phyloP scores from a whole-genome alignment of 1,139 yeast species.

The Candida sanyaensis region DNA sequence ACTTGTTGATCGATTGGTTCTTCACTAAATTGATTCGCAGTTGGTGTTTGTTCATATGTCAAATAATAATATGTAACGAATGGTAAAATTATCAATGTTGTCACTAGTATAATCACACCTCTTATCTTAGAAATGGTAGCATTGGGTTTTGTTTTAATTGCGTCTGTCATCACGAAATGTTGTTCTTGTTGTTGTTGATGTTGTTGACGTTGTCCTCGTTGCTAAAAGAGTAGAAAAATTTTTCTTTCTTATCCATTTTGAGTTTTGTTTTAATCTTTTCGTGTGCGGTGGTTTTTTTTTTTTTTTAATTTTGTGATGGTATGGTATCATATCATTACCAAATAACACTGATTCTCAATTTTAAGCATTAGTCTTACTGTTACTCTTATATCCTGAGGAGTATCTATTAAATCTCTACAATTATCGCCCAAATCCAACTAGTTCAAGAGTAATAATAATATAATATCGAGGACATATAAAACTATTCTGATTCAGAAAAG shows the following conservation, averaged over 20 bases:
- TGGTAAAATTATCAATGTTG: background rate
- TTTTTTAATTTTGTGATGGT: too few relatives aligned
- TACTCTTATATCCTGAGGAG: too few relatives aligned
- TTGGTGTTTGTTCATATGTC: background rate
- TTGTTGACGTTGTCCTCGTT: slow-evolving; percentile 2
- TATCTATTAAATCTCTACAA: too few relatives aligned
- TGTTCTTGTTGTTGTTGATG: too few relatives aligned
- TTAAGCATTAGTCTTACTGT: too few relatives aligned
- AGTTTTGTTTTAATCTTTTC: background rate
- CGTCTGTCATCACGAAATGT: background rate
- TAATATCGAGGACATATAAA: background rate
- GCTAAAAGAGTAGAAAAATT: background rate
- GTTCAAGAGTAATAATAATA: background rate
- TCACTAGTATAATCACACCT: background rate
- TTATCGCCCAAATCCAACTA: too few relatives aligned
- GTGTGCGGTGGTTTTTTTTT: background rate
- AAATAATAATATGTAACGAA: slow-evolving; percentile 1
- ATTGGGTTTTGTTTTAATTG: background rate
- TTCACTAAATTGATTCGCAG: background rate
- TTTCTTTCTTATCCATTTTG: background rate
- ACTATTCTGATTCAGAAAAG: slow-evolving; percentile 5
- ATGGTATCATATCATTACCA: too few relatives aligned
- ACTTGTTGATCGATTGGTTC: slow-evolving; percentile 3
- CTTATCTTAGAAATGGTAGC: background rate
- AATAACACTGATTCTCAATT: too few relatives aligned